Evolutionary conservation across 2,329 filamentous ascomycete species (phyloP), one percentile per base, ranked within the genome.

Genomic region (Cladophialophora carrionii): DNA sequence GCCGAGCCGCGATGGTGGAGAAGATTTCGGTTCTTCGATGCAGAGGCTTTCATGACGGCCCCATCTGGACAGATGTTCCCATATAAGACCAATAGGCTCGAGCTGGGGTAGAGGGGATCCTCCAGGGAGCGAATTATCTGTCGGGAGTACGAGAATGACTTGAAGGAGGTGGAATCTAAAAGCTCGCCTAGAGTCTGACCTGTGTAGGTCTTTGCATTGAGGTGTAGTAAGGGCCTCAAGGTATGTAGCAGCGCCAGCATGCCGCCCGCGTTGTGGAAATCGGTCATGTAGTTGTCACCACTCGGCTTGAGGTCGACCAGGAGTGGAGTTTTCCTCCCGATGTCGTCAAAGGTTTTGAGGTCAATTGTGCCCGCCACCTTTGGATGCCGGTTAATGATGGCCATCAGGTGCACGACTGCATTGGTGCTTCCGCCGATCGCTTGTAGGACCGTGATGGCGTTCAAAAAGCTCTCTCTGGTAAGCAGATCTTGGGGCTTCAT

Each of bases 391-490:
- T 84, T 84, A 4, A 84, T 84, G 34, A 85, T 80, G 12, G 83
- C 84, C 51, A 81, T 81, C 55, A 85, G 74, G 69, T 86, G 84
- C 46, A 86, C 84, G 0, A 83, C 82, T 0, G 83, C 83, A 67
- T 86, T 86, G 3, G 83, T 85, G 67, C 81, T 83, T 22, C 84
- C 84, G 14, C 84, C 84, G 61, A 85, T 84, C 14, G 83, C 83
- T 2, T 83, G 83, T 60, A 84, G 84, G 32, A 79, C 79, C 2
- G 80, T 81, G 24, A 86, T 83, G 8, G 82, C 83, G 64, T 86
- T 86, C 73, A 85, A 81, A 63, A 86, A 85, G 2, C 83, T 82
- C 61, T 81, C 73, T 2, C 82, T 76, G 0, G 83, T 85, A 77
- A 86, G 80, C 64, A 86, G 81, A 63, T 84, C 83, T 17, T 85